Percentiles rank a stretch among this genome's conserved stretches.
phyloP scores from a whole-genome alignment of 176 grass and related monocot genomes.

The Zea luxurians region DNA sequence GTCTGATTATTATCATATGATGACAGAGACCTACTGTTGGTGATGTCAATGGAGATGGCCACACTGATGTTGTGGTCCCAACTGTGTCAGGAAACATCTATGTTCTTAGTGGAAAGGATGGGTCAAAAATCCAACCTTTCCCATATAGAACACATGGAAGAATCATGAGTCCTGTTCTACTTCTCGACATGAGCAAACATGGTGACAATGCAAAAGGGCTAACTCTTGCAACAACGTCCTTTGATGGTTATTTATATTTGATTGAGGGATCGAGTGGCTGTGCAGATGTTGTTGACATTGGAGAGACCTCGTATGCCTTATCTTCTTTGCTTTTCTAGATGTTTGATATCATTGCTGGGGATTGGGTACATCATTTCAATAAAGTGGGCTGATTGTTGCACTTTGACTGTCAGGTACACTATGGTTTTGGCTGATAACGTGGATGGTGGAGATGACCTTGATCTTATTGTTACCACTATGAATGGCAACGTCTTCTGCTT shows the following conservation, averaged over 20 bases:
- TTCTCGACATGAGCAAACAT: slow-evolving; percentile 73
- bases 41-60: slow-evolving; percentile 92
- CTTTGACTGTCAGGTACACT: slow-evolving; percentile 64
- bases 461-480: slow-evolving; percentile 97
- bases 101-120: slow-evolving; percentile 91
- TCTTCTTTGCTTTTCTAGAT: slow-evolving; percentile 33
- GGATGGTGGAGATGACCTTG: slow-evolving; percentile 95
- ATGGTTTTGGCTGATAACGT: slow-evolving; percentile 99
- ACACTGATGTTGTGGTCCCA: slow-evolving; percentile 75
- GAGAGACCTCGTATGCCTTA: slow-evolving; percentile 80
- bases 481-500: slow-evolving; percentile 98
- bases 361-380: slow-evolving; percentile 13
- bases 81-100: slow-evolving; percentile 91
- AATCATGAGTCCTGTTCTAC: slow-evolving; percentile 83
- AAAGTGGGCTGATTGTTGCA: slow-evolving; percentile 27
- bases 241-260: slow-evolving; percentile 94
- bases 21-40: slow-evolving; percentile 87
- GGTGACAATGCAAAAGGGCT: slow-evolving; percentile 59
- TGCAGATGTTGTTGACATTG: slow-evolving; percentile 93
- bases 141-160: slow-evolving; percentile 88
- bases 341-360: slow-evolving; percentile 17
- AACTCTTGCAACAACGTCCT: slow-evolving; percentile 84
- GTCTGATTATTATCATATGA: slow-evolving; percentile 44
- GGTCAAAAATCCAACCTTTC: slow-evolving; percentile 68
- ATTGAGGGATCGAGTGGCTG: slow-evolving; percentile 88